Base-by-base conservation (phyloP, 495 filamentous ascomycete genomes). In the Podospora bellae-mahoneyi region DNA sequence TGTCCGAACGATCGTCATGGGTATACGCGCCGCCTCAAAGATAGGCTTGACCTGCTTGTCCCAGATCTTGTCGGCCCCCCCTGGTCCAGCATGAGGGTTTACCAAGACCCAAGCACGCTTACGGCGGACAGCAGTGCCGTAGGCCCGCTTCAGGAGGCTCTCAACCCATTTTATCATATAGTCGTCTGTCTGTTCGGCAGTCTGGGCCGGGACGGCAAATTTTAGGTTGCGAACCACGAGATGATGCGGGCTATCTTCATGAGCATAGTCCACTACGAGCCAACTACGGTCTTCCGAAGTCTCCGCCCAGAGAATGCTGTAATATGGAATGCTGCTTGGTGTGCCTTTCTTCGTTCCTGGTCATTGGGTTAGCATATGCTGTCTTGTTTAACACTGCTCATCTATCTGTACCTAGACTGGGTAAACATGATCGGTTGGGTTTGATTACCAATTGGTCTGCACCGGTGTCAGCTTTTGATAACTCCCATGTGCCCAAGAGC, bases 51-150 rank as follows among this genome's bases (percentile, higher is more conserved):
- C 89, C 68, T 94, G 84, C 62, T 86, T 86, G 64, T 87, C 78
- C 83, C 92, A 99, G 66, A 89, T 84, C 70, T 87, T 89, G 59
- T 83, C 81, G 18, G 93, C 95, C 30, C 84, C 85, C 15, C 94
- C 93, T 27, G 92, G 88, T 5, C 95, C 95, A 27, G 93, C 92
- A 69, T 94, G 90, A 0, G 95, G 95, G 73, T 98, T 99, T 69
- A 99, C 84, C 19, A 97, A 79, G 32, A 98, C 87, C 79, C 95
- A 95, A 71, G 94, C 85, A 28, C 92, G 86, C 75, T 92, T 94
- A 55, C 82, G 84, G 20, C 84, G 86, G 58, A 90, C 85, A n/a
- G 84, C 80, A 57, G 65, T 34, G 26, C 88, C 90, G 73, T 97
- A 97, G 27, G 93, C 86, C 27, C 83, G 82, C 58, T 87, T 80